Base-by-base conservation (phyloP, 805 yeast genomes). In the Dipodascopsis tothii region DNA sequence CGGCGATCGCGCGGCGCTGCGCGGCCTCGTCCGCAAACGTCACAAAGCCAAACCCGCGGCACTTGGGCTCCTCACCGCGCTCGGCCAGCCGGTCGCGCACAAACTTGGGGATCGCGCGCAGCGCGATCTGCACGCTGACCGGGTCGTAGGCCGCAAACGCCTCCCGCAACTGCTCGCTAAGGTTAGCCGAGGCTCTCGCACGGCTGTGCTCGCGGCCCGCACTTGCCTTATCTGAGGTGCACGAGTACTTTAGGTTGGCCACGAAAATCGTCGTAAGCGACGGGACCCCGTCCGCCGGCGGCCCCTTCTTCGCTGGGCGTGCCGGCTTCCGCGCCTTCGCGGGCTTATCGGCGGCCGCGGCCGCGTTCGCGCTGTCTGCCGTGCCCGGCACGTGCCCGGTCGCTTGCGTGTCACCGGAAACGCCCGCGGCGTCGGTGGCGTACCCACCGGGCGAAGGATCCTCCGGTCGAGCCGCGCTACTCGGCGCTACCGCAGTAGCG, bases 1-100 rank as follows among this genome's bases (percentile, higher is more conserved):
- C 75, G 30, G 71, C 77, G 48, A 84, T 75, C n/a, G 94, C 95
- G 60, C 70, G 67, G 57, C 73, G 65, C 57, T 85, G 94, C 36
- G 71, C 70, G 39, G 74, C 82, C 52, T 78, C 76, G 46, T 71
- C 65, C 39, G 75, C 69, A 52, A 80, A 77, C 51, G 73, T 74
- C 51, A 78, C 75, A 58, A 81, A 76, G 1, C 72, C 77, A 50
- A 75, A 76, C 35, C 87, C 87, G 58, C 74, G 75, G 56, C 66
- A 61, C 54, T 75, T 76, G 43, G 75, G 64, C 48, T 64, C 64
- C 48, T 71, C 68, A 38, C 75, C 74, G 45, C 66, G 64, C 30
- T 65, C 69, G 56, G 67, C 68, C 44, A 73, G 64, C 51, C 66
- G 67, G 56, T 67, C 65, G 49, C 70, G 63, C 21, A 75, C 55